Base-by-base conservation (phyloP, 1,139 yeast genomes). In the Pichia sp. region DNA sequence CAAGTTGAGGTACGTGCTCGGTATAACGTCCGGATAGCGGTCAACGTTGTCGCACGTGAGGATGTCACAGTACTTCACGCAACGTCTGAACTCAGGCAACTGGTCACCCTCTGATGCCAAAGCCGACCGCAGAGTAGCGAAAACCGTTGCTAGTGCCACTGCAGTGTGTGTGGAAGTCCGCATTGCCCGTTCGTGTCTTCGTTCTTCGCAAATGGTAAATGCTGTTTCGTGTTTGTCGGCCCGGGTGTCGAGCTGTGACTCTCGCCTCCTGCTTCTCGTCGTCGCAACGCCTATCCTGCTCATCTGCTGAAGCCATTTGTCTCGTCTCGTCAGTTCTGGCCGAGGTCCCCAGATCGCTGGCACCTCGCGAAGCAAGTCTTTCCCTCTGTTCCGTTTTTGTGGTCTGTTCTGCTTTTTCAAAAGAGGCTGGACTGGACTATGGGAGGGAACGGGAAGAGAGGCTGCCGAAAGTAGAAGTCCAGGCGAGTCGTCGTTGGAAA, bases 71-170 rank as follows among this genome's bases (percentile, higher is more conserved):
- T 81, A 83, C 48, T 72, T 70, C 1, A 78, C 74, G 68, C 98
- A 92, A 51, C 79, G 79, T 45, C 74, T 72, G 65, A 90, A 90
- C 51, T 84, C 88, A 6, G 81, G 81, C 42, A 90, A 72, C 43
- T 83, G 80, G 67, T 92, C 97, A 6, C 98, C 98, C 0, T 82
- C 81, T 0, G 96, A 89, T 0, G 82, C 89, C 23, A 16, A 19
- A 3, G 38, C 49, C 4, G 10, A 41, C 13, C 10, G 4, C 8
- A 11, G 38, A 10, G 40, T 8, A 5, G 16, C 16, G 5, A 29
- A n/a, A 2, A 34, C 40, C 1, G 44, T 8, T 5, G 13, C 31
- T 16, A 13, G 2, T 4, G 38, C 1, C 13, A 40, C 16, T 10
- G 11, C 11, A 4, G 30, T 19, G 11, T 45, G 40, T 26, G 30